These are phyloP conservation scores for Anthostomella pinea DNA, from an alignment of 2,329 filamentous ascomycete species.

Conservation along the genomic window DNA sequence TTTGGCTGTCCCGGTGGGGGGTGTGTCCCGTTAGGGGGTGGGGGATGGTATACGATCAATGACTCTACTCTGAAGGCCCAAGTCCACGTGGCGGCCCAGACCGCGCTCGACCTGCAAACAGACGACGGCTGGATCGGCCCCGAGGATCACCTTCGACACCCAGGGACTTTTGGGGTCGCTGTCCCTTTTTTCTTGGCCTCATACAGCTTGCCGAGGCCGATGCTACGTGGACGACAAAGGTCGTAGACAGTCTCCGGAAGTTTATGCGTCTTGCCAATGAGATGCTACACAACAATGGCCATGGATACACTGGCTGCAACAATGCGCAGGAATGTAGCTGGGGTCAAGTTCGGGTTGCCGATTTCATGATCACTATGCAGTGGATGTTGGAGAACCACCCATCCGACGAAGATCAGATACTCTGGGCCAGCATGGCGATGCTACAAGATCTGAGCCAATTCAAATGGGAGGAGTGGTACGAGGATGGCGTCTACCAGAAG, in stretches of 20 bases:
- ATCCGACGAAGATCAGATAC: conserved; percentile 16
- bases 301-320: conserved; percentile 15
- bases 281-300: conserved; percentile 20
- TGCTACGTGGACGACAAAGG: conserved; percentile 9
- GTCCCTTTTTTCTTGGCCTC: conserved; percentile 32
- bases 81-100: conserved; percentile 38
- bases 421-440: conserved; percentile 31
- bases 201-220: conserved; percentile 33
- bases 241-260: conserved; percentile 15
- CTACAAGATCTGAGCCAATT: conserved; percentile 25
- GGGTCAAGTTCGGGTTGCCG: conserved; percentile 19
- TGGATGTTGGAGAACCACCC: conserved; percentile 33
- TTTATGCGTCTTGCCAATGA: conserved; percentile 17
- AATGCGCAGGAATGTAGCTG: conserved; percentile 17
- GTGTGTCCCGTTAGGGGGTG: too few species aligned
- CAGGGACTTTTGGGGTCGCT: conserved; percentile 26
- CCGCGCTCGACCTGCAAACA: conserved; percentile 40
- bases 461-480: conserved; percentile 41
- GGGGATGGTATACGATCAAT: too few species aligned
- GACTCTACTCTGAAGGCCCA: conserved; percentile 47
- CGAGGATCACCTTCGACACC: conserved; percentile 26
- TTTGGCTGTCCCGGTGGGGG: too few species aligned
- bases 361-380: conserved; percentile 23
- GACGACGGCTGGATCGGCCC: conserved; percentile 54
- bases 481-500: conserved; percentile 35